Percentiles rank a stretch among this genome's conserved stretches.
phyloP scores from a whole-genome alignment of 176 grass and related monocot species.

The Pontederia crassipes region DNA sequence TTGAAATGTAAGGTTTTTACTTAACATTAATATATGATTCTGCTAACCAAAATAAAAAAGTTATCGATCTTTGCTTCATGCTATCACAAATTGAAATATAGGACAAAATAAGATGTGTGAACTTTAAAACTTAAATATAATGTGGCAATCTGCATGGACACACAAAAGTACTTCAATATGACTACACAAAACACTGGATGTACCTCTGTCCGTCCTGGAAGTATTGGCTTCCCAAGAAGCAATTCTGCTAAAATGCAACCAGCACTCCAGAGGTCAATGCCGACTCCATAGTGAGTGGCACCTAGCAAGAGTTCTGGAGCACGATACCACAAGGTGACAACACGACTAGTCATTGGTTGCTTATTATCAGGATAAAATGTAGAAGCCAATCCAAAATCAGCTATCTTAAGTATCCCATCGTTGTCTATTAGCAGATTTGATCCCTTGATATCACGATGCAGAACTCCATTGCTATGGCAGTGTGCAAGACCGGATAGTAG shows the following conservation, averaged over 20 bases:
- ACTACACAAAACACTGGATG: neutral
- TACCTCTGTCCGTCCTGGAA: conserved; percentile 45
- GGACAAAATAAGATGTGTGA: no score
- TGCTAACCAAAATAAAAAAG: no score
- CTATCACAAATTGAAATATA: no score
- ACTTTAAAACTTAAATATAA: no score
- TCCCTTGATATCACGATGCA: conserved; percentile 45
- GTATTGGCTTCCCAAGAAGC: conserved; percentile 29
- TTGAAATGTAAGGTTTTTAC: no score
- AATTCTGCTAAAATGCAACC: conserved; percentile 47
- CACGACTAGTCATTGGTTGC: conserved; percentile 35
- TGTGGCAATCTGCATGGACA: no score
- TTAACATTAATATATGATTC: no score
- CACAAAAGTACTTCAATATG: no score
- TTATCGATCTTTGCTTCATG: no score
- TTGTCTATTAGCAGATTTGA: conserved; percentile 49
- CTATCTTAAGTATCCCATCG: conserved; percentile 40
- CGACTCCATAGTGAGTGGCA: conserved; percentile 27
- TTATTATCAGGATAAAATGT: conserved; percentile 31
- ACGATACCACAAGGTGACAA: conserved; percentile 46
- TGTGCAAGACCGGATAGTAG: conserved; percentile 37
- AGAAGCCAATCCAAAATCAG: conserved; percentile 39
- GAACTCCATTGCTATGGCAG: conserved; percentile 30
- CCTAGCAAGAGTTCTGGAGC: conserved; percentile 42
- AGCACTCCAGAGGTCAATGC: conserved; percentile 45